Evolutionary conservation across 2,329 filamentous ascomycete genomes (phyloP), one percentile per base, ranked within the genome.

Genomic region (Lecanoromycetidae sp.): DNA sequence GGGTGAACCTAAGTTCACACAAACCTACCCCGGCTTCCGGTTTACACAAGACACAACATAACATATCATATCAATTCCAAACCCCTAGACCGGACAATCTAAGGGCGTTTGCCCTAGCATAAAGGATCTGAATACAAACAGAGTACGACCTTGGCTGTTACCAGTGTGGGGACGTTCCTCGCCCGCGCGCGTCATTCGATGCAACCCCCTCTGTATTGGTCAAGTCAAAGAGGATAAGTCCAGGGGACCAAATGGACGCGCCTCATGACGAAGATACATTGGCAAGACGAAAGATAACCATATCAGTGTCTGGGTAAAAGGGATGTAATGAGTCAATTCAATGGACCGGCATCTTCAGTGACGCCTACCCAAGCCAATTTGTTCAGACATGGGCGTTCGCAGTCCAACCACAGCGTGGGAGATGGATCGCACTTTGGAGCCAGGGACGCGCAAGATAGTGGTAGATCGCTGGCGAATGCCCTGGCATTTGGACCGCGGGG

Each of bases 401-500:
- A 62, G 48, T 65, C 65, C 57, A 61, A 51, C 62, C 63, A 56
- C 58, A 56, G 56, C 60, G 62, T 48, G 61, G 54, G 52, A 54
- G 63, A 62, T 56, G 61, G 60, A 38, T 61, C 71, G 49, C 62
- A 67, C 41, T 65, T 65, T 46, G 67, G 71, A 43, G 62, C 66
- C 33, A 61, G 65, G 25, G 55, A 60, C 26, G 63, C 62, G 55
- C 71, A 70, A 65, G 71, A 75, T 66, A n/a, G n/a, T n/a, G 70
- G 66, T 52, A 71, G 76, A 43, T 76, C 76, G n/a, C 63, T 72
- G 38, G 77, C 77, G 34, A 68, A 70, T 46, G 66, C 64, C 15
- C 71, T 78, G 57, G 80, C 77, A 47, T 83, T 79, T 61, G 77
- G 74, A 40, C 76, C 80, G 15, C 77, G 84, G 44, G 77, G 75